A percentile compares a stretch with the other conserved stretches of the same genome.
Evolutionary conservation across 2,329 filamentous ascomycete species (phyloP).

Genomic region (Fusarium concolor): DNA sequence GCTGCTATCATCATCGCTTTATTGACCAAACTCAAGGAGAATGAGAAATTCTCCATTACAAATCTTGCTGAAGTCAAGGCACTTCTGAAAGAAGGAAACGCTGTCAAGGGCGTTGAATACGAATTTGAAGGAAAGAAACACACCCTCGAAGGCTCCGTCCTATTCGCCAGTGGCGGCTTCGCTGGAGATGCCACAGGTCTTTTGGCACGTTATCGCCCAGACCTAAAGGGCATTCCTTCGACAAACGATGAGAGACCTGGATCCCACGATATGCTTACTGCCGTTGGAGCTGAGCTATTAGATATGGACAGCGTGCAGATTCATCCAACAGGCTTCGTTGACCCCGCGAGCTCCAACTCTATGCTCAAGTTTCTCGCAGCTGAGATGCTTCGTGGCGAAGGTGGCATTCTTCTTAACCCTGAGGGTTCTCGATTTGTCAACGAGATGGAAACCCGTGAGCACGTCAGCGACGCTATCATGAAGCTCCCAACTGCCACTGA

Average conservation of each 20-base stretch:
- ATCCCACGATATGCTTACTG: conserved; percentile 59
- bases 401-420: conserved; percentile 64
- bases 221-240: conserved; percentile 69
- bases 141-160: conserved; percentile 59
- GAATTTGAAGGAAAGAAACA: conserved; percentile 50
- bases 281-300: conserved; percentile 56
- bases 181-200: conserved; percentile 70
- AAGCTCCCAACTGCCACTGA: conserved; percentile 47
- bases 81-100: conserved; percentile 53
- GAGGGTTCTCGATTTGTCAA: conserved; percentile 68
- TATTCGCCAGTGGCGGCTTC: conserved; percentile 72
- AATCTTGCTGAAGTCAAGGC: conserved; percentile 65
- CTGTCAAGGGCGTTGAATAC: conserved; percentile 66
- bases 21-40: conserved; percentile 61
- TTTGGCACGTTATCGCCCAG: conserved; percentile 66
- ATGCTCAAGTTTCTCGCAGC: conserved; percentile 72
- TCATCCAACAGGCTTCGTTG: conserved; percentile 73
- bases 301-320: conserved; percentile 71
- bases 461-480: conserved; percentile 66
- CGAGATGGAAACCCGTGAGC: conserved; percentile 69
- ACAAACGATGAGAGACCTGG: conserved; percentile 71
- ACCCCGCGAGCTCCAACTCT: conserved; percentile 58
- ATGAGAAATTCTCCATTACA: conserved; percentile 62
- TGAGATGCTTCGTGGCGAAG: conserved; percentile 71
- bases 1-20: conserved; percentile 68